Evolutionary conservation across 495 filamentous ascomycete species (phyloP).

Genomic region (Penicillium desertorum): DNA sequence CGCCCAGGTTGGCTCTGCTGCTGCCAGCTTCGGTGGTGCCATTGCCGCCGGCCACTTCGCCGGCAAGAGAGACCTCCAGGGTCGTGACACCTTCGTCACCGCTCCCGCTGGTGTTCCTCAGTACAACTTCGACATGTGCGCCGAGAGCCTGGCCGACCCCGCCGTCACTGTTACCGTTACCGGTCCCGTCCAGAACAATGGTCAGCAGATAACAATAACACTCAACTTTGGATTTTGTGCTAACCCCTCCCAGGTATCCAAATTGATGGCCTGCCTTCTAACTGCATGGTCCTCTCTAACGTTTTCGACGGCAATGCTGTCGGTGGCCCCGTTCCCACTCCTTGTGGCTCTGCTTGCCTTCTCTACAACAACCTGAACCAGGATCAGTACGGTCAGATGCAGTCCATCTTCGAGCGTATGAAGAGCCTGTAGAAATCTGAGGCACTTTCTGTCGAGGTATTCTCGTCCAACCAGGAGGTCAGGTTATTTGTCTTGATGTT

Average conservation of each 20-base stretch:
- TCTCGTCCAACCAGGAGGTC: neutral
- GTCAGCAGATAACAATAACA: neutral
- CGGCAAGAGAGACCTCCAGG: neutral
- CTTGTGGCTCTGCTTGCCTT: conserved; percentile 6
- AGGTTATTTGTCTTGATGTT: neutral
- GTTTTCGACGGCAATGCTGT: neutral
- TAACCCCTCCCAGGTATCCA: neutral
- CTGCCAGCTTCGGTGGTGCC: conserved; percentile 1
- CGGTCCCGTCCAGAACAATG: neutral
- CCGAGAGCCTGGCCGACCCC: neutral
- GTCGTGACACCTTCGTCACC: neutral
- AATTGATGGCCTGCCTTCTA: neutral
- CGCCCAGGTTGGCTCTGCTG: conserved; percentile 3
- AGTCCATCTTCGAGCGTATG: neutral
- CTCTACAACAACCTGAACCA: conserved; percentile 2
- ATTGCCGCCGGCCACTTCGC: neutral
- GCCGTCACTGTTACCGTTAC: neutral
- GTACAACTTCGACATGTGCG: conserved; percentile 8
- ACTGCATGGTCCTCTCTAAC: conserved; percentile 1
- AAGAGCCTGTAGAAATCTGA: neutral
- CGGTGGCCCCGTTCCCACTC: neutral
- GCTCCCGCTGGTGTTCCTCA: conserved; percentile 1
- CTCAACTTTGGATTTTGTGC: neutral
- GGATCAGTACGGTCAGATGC: conserved; percentile 2
- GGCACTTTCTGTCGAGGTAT: neutral